Percentiles rank a stretch among this genome's conserved stretches.
These are phyloP conservation scores for Phanerochaete carnosa DNA, from an alignment of 768 basidiomycete genomes.

Conservation along the genomic window DNA sequence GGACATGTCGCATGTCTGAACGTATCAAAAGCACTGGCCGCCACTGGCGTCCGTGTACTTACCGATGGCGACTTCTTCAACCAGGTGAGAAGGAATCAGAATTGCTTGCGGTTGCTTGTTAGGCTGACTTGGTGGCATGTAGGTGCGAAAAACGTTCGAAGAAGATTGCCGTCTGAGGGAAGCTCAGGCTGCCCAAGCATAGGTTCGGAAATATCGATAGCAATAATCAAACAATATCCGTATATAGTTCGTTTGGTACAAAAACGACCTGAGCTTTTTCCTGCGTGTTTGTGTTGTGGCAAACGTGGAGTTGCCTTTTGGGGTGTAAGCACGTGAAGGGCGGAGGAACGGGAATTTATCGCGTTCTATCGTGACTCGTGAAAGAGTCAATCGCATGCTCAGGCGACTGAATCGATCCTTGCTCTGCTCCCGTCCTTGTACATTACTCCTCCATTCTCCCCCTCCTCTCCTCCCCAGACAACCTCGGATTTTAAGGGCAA, in stretches of 20 bases:
- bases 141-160: slow-evolving; percentile 51
- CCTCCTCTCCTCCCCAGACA: slow-evolving; percentile 12
- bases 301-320: slow-evolving; percentile 3
- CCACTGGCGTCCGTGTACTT: slow-evolving; percentile 63
- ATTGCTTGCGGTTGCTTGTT: too few species aligned
- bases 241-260: too few species aligned
- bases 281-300: neutral
- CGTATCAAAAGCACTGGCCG: slow-evolving; percentile 69
- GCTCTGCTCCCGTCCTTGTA: slow-evolving; percentile 16
- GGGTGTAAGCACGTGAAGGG: neutral
- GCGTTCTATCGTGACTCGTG: slow-evolving; percentile 6
- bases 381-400: slow-evolving; percentile 28
- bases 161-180: slow-evolving; percentile 30
- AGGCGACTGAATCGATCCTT: slow-evolving; percentile 31
- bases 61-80: slow-evolving; percentile 63
- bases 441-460: slow-evolving; percentile 12
- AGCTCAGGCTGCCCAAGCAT: neutral
- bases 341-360: slow-evolving; percentile 2
- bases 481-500: slow-evolving; percentile 29
- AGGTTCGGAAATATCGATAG: too few species aligned
- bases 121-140: neutral
- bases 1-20: slow-evolving; percentile 68
- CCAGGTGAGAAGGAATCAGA: slow-evolving; percentile 36
- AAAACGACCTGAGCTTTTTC: neutral
- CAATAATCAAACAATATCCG: too few species aligned